phyloP scores from a whole-genome alignment of 2,329 filamentous ascomycete species.

The Stylonectria norvegica region DNA sequence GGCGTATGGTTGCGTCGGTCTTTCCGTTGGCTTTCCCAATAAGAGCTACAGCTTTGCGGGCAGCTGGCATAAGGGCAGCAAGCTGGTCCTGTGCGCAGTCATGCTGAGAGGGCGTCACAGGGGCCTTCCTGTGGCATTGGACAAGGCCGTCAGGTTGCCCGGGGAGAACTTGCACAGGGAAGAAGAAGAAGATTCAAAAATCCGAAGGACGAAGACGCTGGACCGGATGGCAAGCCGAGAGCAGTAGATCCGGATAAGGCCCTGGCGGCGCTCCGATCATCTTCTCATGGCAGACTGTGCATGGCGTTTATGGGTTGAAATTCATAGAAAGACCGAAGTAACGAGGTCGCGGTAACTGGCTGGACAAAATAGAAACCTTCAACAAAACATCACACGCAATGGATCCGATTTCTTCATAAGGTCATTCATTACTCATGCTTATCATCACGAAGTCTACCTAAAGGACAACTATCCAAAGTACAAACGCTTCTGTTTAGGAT shows the following conservation, averaged over 20 bases:
- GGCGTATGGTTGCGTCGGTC: conserved; percentile 60
- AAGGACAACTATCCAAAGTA: conserved; percentile 52
- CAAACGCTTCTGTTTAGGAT: conserved; percentile 51
- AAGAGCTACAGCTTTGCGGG: conserved; percentile 54
- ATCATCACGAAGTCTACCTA: conserved; percentile 5
- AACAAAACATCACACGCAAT: too few relatives aligned
- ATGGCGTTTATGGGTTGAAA: conserved; percentile 3
- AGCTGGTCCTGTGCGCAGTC: conserved; percentile 55
- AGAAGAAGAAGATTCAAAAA: conserved; percentile 30
- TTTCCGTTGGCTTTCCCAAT: conserved; percentile 54
- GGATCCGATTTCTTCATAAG: conserved; percentile 4
- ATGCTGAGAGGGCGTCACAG: conserved; percentile 56
- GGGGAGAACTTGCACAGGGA: conserved; percentile 29
- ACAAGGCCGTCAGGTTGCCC: conserved; percentile 49
- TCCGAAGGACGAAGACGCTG: conserved; percentile 28
- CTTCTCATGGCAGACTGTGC: too few relatives aligned
- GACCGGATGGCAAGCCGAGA: conserved; percentile 26
- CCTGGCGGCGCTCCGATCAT: too few relatives aligned
- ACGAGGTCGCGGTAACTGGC: conserved; percentile 1
- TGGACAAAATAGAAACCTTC: conserved; percentile 8
- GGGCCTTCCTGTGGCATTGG: conserved; percentile 54
- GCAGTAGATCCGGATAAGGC: conserved; percentile 8
- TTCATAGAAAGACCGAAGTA: conserved; percentile 1
- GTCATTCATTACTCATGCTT: conserved; percentile 11
- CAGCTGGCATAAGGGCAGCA: conserved; percentile 52